Conservation (phyloP, 805 yeast species). For the Komagataella pseudopastoris region DNA sequence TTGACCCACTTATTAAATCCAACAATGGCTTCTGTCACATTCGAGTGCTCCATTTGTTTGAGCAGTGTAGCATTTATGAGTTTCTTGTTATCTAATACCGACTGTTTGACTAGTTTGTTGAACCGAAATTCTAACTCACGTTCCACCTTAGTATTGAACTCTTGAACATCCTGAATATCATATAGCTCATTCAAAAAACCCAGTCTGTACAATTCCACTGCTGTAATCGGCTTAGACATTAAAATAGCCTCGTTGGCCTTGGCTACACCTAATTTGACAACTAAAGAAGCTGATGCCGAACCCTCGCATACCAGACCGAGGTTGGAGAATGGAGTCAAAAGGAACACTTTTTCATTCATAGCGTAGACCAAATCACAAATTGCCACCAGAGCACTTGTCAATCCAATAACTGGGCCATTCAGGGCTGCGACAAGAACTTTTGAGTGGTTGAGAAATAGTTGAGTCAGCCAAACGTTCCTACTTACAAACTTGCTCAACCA, state of each 20-base stretch:
- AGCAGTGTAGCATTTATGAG: slow-evolving; percentile 21
- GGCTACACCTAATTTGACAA: slow-evolving; percentile 59
- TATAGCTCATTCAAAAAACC: slow-evolving; percentile 51
- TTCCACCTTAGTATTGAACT: slow-evolving; percentile 27
- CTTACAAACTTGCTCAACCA: slow-evolving; percentile 53
- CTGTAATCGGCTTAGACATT: slow-evolving; percentile 50
- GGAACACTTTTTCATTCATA: slow-evolving; percentile 37
- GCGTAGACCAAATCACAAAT: slow-evolving; percentile 68
- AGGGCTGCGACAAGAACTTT: slow-evolving; percentile 62
- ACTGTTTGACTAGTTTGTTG: slow-evolving; percentile 29
- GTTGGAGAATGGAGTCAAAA: slow-evolving; percentile 69
- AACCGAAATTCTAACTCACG: slow-evolving; percentile 21
- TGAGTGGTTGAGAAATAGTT: slow-evolving; percentile 52
- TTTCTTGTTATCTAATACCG: slow-evolving; percentile 30
- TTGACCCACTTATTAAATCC: slow-evolving; percentile 61
- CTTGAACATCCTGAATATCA: slow-evolving; percentile 13
- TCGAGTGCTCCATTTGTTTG: slow-evolving; percentile 29
- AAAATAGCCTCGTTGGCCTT: slow-evolving; percentile 62
- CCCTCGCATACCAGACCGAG: slow-evolving; percentile 81
- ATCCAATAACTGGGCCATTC: slow-evolving; percentile 82
- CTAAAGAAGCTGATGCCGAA: slow-evolving; percentile 54
- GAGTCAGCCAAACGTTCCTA: slow-evolving; percentile 57
- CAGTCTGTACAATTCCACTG: slow-evolving; percentile 36
- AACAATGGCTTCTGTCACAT: slow-evolving; percentile 49
- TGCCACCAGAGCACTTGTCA: slow-evolving; percentile 61